phyloP scores from a whole-genome alignment of 2,329 filamentous ascomycete genomes.

The Talaromyces funiculosus region DNA sequence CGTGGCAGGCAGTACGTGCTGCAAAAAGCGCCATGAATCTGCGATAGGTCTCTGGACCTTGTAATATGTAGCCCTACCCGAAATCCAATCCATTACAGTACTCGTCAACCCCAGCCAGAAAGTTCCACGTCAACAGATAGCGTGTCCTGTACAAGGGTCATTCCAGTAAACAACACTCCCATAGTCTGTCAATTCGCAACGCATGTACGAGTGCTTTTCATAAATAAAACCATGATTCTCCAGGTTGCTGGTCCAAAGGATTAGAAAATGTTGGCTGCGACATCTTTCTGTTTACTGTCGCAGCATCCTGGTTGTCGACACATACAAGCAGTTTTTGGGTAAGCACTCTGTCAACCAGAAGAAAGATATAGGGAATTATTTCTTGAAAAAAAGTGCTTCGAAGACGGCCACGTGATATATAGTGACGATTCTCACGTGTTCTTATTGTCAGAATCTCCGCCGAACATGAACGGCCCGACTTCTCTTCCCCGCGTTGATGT shows the following conservation, averaged over 20 bases:
- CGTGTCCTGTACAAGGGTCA: conserved; percentile 5
- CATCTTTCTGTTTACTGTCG: neutral
- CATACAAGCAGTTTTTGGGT: neutral
- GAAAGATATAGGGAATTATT: neutral
- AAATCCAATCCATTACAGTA: conserved; percentile 4
- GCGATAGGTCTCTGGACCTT: conserved; percentile 8
- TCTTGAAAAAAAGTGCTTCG: neutral
- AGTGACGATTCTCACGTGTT: conserved; percentile 1
- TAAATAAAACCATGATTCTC: neutral
- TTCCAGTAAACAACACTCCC: neutral
- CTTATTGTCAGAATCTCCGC: neutral
- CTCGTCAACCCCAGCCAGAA: neutral
- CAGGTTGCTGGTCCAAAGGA: neutral
- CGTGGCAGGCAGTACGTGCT: conserved; percentile 1
- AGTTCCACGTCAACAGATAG: conserved; percentile 11
- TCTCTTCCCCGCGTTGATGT: conserved; percentile 11
- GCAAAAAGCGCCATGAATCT: neutral
- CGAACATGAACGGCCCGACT: neutral
- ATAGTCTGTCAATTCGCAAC: neutral
- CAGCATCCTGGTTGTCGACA: neutral
- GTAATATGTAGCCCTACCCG: conserved; percentile 12
- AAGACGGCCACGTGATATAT: conserved; percentile 1
- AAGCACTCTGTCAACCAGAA: no score
- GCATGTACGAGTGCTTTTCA: neutral
- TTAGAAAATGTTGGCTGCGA: neutral